Percentiles rank a stretch among this genome's conserved stretches.
Evolutionary conservation across 2,329 filamentous ascomycete species (phyloP).

Genomic region (Trichoderma afroharzianum): DNA sequence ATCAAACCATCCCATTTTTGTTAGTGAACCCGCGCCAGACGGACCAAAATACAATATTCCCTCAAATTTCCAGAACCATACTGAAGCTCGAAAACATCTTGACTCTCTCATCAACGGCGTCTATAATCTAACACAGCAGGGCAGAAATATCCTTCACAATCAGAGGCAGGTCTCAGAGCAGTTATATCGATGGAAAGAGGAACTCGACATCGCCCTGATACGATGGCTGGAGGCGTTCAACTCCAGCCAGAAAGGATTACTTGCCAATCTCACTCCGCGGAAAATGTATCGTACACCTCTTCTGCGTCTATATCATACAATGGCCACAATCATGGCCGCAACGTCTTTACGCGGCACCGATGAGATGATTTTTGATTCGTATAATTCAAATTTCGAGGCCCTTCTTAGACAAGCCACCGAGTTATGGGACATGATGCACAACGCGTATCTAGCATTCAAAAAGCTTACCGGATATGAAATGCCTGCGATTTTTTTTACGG

Average conservation of each 20-base stretch:
- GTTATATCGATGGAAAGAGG: background rate
- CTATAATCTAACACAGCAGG: background rate
- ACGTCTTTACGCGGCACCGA: conserved; percentile 6
- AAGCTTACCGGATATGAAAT: background rate
- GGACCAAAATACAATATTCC: conserved; percentile 19
- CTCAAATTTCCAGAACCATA: background rate
- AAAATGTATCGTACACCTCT: background rate
- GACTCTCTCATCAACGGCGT: conserved; percentile 14
- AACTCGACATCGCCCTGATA: background rate
- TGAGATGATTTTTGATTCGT: conserved; percentile 14
- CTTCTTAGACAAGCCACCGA: background rate
- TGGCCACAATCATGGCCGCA: conserved; percentile 15
- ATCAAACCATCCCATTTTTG: conserved; percentile 22
- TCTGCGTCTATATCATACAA: conserved; percentile 11
- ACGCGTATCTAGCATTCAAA: background rate
- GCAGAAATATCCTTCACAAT: background rate
- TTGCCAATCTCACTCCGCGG: background rate
- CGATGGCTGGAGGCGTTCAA: background rate
- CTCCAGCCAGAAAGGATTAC: background rate
- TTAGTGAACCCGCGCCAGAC: background rate
- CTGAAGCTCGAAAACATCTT: conserved; percentile 4
- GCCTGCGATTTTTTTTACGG: conserved; percentile 1
- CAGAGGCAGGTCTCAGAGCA: background rate
- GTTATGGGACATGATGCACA: background rate
- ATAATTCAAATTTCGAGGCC: background rate